Conservation (phyloP, 169 alveolate species). For the Cryptosporidium meleagridis region DNA sequence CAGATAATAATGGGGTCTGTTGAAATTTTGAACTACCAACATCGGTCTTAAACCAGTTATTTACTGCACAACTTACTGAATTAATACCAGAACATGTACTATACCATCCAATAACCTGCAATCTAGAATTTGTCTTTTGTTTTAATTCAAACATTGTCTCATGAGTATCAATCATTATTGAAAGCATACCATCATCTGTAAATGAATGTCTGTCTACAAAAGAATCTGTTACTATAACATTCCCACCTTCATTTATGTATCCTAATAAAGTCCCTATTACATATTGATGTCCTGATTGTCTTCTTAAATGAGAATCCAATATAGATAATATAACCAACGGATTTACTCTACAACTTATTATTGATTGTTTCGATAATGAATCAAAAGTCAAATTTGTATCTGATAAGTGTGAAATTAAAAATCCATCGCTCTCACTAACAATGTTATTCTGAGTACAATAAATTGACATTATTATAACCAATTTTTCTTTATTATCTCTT, state of each 20-base stretch:
- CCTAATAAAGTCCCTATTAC: slow-evolving; percentile 92
- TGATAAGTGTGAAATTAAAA: slow-evolving; percentile 35
- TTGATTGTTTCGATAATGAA: slow-evolving; percentile 69
- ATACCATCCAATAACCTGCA: slow-evolving; percentile 90
- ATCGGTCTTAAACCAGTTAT: slow-evolving; percentile 92
- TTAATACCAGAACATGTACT: slow-evolving; percentile 91
- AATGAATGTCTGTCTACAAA: slow-evolving; percentile 91
- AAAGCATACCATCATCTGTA: slow-evolving; percentile 91
- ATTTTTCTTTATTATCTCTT: background rate
- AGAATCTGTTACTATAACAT: slow-evolving; percentile 91
- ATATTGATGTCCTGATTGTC: slow-evolving; percentile 89
- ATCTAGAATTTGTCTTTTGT: slow-evolving; percentile 88
- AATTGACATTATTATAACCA: background rate
- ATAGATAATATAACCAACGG: slow-evolving; percentile 90
- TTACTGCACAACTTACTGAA: slow-evolving; percentile 91
- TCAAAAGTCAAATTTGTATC: slow-evolving; percentile 25
- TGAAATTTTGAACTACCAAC: slow-evolving; percentile 85
- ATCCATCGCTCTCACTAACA: slow-evolving; percentile 51
- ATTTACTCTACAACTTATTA: slow-evolving; percentile 86
- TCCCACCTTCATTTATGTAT: slow-evolving; percentile 86
- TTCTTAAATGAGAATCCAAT: slow-evolving; percentile 89
- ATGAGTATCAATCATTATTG: slow-evolving; percentile 91
- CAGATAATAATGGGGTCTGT: slow-evolving; percentile 89
- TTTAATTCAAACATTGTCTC: slow-evolving; percentile 90
- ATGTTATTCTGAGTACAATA: background rate